Base-by-base conservation (phyloP, 805 yeast genomes). In the Yueomyces sp. region DNA sequence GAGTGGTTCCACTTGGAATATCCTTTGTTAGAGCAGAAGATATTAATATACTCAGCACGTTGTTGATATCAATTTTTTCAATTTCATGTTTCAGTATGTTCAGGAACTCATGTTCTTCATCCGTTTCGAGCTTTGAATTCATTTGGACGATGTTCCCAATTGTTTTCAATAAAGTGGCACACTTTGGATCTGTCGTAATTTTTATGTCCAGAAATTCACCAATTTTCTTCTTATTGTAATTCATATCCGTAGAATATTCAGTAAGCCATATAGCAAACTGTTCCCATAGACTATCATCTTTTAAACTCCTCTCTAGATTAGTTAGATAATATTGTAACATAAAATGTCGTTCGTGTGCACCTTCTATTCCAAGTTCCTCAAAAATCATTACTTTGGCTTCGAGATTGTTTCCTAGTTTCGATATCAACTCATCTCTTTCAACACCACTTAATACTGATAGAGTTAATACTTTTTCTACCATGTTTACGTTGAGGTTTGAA, bases 311-410 rank as follows among this genome's bases (percentile, higher is more conserved):
- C 38, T 50, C 51, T 9, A 60, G 36, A 26, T 52, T 49, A 3
- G 52, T 48, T 30, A 52, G 40, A 43, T 60, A 60, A 43, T 52
- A 58, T 11, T 53, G 48, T 3, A 53, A 28, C 33, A 60, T 42
- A 43, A 57, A 59, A 31, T 49, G 49, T 32, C 44, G 50, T 40
- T 60, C 62, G n/a, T 47, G 40, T 9, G 42, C 31, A 34, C 50
- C 47, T 19, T 43, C 37, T 1, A 52, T 41, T 1, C 60, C 58
- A 5, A 58, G 39, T 28, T 47, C 42, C 46, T 60, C 63, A 4
- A 59, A 44, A 5, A 59, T 38, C 1, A 45, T 34, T 1, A 60
- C 59, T 40, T 55, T 59, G 5, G 51, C 45, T 4, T 37, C 41
- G 26, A 52, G 40, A 19, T 49, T 47, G 26, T 47, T 47, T 3